Base-by-base conservation (phyloP, 257 asterid genomes). In the Leonotis leonurus region DNA sequence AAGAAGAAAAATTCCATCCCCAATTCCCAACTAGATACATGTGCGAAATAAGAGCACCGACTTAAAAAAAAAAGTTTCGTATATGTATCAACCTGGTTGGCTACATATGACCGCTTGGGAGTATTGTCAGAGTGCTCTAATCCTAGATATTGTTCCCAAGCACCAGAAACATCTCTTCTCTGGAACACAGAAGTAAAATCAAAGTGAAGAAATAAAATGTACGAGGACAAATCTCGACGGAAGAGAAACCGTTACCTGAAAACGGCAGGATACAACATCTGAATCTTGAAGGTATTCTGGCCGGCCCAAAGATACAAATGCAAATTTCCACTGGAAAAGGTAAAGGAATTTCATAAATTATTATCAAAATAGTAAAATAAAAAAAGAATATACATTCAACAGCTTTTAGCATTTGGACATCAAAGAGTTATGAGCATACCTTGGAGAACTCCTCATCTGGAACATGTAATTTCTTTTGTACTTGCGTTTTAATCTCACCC, bases 71-170 rank as follows among this genome's bases (percentile, higher is more conserved):
- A n/a, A n/a, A n/a, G 18, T 21, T 17, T 11, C 46, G n/a, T 25
- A 16, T 5, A 18, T 65, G 54, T 21, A 48, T 55, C 67, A 71
- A 81, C 90, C 89, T 86, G 89, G 76, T 78, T 78, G 24, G 86
- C 81, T 29, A 80, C 74, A 73, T 78, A 77, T 17, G 87, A 77
- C 69, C 87, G 70, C 64, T 75, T 83, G 33, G 95, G 87, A 74
- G 89, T 61, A 70, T 78, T 71, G 75, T 86, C 92, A 63, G 85
- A 48, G 73, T 80, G 95, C 77, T 84, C 92, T 62, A 86, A 75
- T 53, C 92, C 89, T 33, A 83, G 83, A 83, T 83, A 81, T 63
- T 79, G 85, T 56, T 79, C 95, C 89, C 89, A 81, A 60, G 87
- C 89, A 64, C 91, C 87, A 70, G 78, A 81, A 22, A 84, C 84